phyloP scores from a whole-genome alignment of 257 asterid species.

The Solanum bulbocastanum region DNA sequence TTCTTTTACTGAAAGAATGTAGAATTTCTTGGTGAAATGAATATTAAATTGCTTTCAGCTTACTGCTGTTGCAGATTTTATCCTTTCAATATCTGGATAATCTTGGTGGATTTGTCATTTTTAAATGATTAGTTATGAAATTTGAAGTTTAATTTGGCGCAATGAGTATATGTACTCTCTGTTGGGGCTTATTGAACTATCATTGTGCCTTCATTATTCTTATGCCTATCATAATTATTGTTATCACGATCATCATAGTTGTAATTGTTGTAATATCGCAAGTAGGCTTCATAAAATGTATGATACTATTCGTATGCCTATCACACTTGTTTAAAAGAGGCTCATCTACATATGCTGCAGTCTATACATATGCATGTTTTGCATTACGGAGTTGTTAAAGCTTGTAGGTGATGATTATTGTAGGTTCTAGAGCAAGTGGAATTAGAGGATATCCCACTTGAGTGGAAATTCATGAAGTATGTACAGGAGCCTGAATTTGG shows the following conservation, averaged over 20 bases:
- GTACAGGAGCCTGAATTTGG: slow-evolving; percentile 89
- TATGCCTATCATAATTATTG: background rate
- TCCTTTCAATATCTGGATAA: background rate
- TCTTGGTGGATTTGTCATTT: background rate
- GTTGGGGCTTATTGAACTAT: background rate
- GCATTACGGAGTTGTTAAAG: background rate
- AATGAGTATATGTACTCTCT: background rate
- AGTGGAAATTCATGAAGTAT: slow-evolving; percentile 56
- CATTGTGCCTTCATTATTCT: background rate
- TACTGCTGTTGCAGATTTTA: background rate
- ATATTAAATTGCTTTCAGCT: background rate
- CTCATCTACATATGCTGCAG: background rate
- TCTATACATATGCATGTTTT: background rate
- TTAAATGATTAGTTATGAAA: background rate
- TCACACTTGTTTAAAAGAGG: background rate
- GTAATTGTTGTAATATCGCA: background rate
- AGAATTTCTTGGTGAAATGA: background rate
- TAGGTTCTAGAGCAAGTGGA: slow-evolving; percentile 52
- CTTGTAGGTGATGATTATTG: slow-evolving; percentile 13
- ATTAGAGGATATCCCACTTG: slow-evolving; percentile 23
- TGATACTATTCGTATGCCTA: background rate
- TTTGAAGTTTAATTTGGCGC: background rate
- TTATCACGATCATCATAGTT: background rate
- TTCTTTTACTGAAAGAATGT: background rate
- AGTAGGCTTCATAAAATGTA: background rate